phyloP scores from a whole-genome alignment of 768 basidiomycete species.

The Collybia sordida region DNA sequence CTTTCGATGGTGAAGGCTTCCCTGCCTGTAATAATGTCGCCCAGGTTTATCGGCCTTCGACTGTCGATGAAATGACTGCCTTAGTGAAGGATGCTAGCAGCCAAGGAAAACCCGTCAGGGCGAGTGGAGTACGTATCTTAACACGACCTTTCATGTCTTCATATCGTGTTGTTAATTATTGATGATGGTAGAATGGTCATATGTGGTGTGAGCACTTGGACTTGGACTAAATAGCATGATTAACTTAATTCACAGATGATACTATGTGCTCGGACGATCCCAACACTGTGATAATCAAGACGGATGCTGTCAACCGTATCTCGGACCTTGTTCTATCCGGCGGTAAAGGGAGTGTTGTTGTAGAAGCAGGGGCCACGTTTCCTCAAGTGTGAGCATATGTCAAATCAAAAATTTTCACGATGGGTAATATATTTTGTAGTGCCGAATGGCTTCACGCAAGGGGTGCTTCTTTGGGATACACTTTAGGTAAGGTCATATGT shows the following conservation, averaged over 20 bases:
- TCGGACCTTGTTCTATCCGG: slow-evolving; percentile 27
- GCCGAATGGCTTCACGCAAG: slow-evolving; percentile 34
- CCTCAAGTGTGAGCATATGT: slow-evolving; percentile 27
- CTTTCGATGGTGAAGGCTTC: slow-evolving; percentile 33
- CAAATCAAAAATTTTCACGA: background rate
- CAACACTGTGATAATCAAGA: slow-evolving; percentile 32
- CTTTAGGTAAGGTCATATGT: slow-evolving; percentile 21
- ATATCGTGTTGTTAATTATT: background rate
- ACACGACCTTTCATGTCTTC: background rate
- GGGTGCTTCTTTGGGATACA: slow-evolving; percentile 31
- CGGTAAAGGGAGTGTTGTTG: slow-evolving; percentile 27
- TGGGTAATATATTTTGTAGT: slow-evolving; percentile 10
- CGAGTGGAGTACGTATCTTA: slow-evolving; percentile 28
- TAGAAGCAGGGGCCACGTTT: slow-evolving; percentile 36
- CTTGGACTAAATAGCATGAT: background rate
- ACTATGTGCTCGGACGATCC: slow-evolving; percentile 39
- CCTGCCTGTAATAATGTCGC: slow-evolving; percentile 32
- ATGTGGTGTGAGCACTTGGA: slow-evolving; percentile 32
- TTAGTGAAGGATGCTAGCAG: slow-evolving; percentile 31
- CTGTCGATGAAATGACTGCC: slow-evolving; percentile 27
- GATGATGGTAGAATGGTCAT: slow-evolving; percentile 28
- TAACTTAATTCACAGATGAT: slow-evolving; percentile 20
- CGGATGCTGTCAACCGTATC: slow-evolving; percentile 30
- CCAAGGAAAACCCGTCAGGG: slow-evolving; percentile 27
- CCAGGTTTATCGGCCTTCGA: slow-evolving; percentile 28